A percentile compares a stretch with the other conserved stretches of the same genome.
Evolutionary conservation across 345 rosid species (phyloP).

Genomic region (Melastoma malabathricum): DNA sequence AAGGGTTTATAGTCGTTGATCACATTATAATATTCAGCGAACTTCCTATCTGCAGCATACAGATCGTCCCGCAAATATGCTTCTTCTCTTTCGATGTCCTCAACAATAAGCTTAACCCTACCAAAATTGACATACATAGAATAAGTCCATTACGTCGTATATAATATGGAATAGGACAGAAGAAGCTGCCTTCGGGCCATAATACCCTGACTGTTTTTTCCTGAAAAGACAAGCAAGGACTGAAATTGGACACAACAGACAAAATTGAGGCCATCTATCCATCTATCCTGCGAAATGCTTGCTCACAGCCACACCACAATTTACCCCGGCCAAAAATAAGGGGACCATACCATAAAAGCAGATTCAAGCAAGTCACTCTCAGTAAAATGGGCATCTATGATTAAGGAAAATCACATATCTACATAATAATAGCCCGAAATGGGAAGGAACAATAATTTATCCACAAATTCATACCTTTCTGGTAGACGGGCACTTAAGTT

Average conservation of each 20-base stretch:
- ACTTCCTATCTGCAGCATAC: slow-evolving; percentile 85
- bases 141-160: too few relatives aligned
- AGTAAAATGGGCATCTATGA: not conserved
- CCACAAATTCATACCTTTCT: slow-evolving; percentile 54
- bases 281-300: not conserved
- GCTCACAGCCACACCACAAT: too few relatives aligned
- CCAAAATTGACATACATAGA: slow-evolving; percentile 6
- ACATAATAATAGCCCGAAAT: not conserved
- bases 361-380: too few relatives aligned
- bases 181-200: too few relatives aligned
- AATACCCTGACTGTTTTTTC: too few relatives aligned
- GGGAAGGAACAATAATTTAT: not conserved
- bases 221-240: not conserved
- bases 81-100: slow-evolving; percentile 95
- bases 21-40: slow-evolving; percentile 88
- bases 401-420: not conserved
- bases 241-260: not conserved
- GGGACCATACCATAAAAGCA: too few relatives aligned
- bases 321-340: too few relatives aligned
- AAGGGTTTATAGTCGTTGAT: too few relatives aligned
- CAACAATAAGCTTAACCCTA: slow-evolving; percentile 87
- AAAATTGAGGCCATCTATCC: too few relatives aligned
- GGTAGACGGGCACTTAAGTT: slow-evolving; percentile 74
- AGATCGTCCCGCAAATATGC: slow-evolving; percentile 82
- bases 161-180: too few relatives aligned